phyloP scores from a whole-genome alignment of 1,139 yeast genomes.

The Taiozyma onychis region DNA sequence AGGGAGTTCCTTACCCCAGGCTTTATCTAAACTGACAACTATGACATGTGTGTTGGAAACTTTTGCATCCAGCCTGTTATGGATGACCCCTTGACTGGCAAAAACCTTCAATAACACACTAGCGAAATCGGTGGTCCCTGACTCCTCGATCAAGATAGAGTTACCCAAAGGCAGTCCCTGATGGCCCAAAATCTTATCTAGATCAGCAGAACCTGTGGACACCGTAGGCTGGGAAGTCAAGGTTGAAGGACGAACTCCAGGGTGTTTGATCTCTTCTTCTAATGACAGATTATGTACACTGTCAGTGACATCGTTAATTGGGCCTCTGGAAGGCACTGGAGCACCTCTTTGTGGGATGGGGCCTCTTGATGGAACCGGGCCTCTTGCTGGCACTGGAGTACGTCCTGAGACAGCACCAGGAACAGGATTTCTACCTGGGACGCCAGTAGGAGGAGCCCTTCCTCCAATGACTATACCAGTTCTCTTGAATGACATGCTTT shows the following conservation, averaged over 20 bases:
- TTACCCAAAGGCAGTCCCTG: conserved; percentile 82
- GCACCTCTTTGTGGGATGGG: conserved; percentile 4
- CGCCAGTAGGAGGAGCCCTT: background rate
- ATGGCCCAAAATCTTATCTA: conserved; percentile 73
- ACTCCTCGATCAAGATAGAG: conserved; percentile 69
- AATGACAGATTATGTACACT: conserved; percentile 6
- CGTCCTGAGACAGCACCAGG: conserved; percentile 11
- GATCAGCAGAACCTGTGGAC: conserved; percentile 71
- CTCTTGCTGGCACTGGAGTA: conserved; percentile 7
- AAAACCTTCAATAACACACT: conserved; percentile 66
- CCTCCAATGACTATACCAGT: background rate
- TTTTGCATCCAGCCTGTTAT: conserved; percentile 44
- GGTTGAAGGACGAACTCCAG: conserved; percentile 70
- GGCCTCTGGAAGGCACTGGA: conserved; percentile 6
- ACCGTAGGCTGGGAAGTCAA: conserved; percentile 69
- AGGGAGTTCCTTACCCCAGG: conserved; percentile 73
- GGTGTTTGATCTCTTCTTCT: conserved; percentile 31
- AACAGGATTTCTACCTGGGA: conserved; percentile 8
- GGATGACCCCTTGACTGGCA: conserved; percentile 76
- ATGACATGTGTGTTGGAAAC: conserved; percentile 51
- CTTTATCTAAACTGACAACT: conserved; percentile 54
- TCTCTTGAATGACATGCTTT: background rate
- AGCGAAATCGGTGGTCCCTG: conserved; percentile 85
- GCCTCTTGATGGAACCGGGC: conserved; percentile 18
- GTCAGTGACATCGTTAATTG: conserved; percentile 1